Base-by-base conservation (phyloP, 805 yeast genomes). In the Saccharomyces eubayanus region DNA sequence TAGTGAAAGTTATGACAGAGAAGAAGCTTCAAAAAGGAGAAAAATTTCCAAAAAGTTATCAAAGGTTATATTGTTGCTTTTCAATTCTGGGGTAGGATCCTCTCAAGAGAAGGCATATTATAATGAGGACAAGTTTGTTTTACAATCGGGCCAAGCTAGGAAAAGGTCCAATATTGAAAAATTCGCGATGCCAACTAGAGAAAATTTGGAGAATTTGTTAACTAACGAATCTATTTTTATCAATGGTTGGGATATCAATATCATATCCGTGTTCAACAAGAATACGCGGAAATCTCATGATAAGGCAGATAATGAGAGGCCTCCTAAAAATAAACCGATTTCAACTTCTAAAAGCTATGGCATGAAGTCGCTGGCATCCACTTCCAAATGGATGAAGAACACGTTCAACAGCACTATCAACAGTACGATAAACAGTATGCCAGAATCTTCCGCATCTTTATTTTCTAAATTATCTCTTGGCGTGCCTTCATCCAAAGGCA, bases 61-160 rank as follows among this genome's bases (percentile, higher is more conserved):
- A 48, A 78, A 84, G 45, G 72, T 87, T 50, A 67, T 90, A 20
- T 69, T 87, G 28, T 72, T 89, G 63, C 74, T 89, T 57, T 87
- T 82, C 71, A 88, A 87, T 60, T 84, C 96, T 0, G 86, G 90
- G 36, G 65, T 91, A 14, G 81, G 83, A 5, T 80, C 91, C 2
- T 66, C 71, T 0, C 74, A 81, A 53, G 92, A 87, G 59, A 62
- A 75, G 14, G 69, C 63, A 10, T 86, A 85, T 58, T 74, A 70
- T 53, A 55, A 58, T 30, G 60, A 63, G n/a, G 71, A 69, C 50
- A 71, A 73, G 48, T 59, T 61, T 16, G 65, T 59, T 12, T 53
- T 68, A 10, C 52, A 57, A 31, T 56, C 54, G 3, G 58, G 58
- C 12, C 65, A 56, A 51, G 73, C 62, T 62, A 66, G 69, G 48